phyloP scores from a whole-genome alignment of 768 basidiomycete species.

The Pilatotrama ljubarskyi region DNA sequence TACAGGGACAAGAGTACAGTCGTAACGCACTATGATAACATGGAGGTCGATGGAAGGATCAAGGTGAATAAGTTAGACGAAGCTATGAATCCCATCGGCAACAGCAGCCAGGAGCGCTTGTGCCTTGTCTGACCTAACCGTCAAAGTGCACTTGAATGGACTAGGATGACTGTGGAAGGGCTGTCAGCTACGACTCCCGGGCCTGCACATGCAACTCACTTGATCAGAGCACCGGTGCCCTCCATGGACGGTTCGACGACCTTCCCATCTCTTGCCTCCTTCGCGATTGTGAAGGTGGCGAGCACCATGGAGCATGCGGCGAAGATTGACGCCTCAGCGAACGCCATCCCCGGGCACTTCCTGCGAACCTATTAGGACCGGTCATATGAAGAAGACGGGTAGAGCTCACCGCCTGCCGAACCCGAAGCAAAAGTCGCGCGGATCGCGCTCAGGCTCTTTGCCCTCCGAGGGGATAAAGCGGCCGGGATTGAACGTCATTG shows the following conservation, averaged over 20 bases:
- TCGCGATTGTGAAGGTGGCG: slow-evolving; percentile 37
- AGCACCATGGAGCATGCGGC: slow-evolving; percentile 39
- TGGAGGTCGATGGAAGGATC: not conserved
- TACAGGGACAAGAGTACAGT: not conserved
- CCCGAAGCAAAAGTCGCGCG: slow-evolving; percentile 35
- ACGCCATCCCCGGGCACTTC: slow-evolving; percentile 34
- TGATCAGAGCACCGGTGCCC: slow-evolving; percentile 23
- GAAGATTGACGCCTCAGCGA: slow-evolving; percentile 42
- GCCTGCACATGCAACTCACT: slow-evolving; percentile 3
- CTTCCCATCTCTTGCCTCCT: slow-evolving; percentile 22
- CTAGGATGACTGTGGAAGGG: slow-evolving; percentile 13
- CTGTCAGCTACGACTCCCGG: not conserved
- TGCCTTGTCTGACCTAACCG: slow-evolving; percentile 23
- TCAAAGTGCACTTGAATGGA: slow-evolving; percentile 19
- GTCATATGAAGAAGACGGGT: not conserved
- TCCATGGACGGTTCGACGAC: slow-evolving; percentile 22
- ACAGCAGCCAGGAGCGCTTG: slow-evolving; percentile 11
- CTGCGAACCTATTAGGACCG: not conserved
- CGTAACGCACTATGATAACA: not conserved
- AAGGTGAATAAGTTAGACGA: not conserved
- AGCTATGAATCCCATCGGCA: not conserved
- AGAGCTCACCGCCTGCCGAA: slow-evolving; percentile 34
- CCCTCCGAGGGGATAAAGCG: slow-evolving; percentile 22
- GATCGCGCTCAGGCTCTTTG: slow-evolving; percentile 28
- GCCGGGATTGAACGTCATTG: slow-evolving; percentile 31